A percentile compares a stretch with the other conserved stretches of the same genome.
Conservation (phyloP, 2,329 filamentous ascomycete genomes). For the Shiraia sp. region DNA sequence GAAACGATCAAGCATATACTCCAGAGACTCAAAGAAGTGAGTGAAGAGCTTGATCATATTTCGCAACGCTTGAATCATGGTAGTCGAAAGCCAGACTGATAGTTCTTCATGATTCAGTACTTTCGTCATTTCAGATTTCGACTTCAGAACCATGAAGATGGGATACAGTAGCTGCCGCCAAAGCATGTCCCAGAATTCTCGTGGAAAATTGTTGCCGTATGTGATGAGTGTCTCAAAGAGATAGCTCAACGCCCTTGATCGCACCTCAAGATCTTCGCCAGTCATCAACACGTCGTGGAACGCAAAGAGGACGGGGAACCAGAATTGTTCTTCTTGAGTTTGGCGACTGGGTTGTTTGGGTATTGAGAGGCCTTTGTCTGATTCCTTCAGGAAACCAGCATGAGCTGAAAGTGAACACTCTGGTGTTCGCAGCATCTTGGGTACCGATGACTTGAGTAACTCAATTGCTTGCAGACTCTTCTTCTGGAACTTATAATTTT, state of each 20-base stretch:
- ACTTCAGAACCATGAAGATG: slow-evolving; percentile 97
- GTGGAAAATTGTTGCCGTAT: slow-evolving; percentile 88
- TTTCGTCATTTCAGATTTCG: slow-evolving; percentile 94
- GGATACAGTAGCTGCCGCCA: slow-evolving; percentile 97
- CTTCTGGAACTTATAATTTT: slow-evolving; percentile 98
- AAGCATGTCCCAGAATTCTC: slow-evolving; percentile 97
- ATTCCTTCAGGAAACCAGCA: slow-evolving; percentile 55
- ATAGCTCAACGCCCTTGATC: slow-evolving; percentile 86
- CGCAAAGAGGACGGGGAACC: slow-evolving; percentile 97
- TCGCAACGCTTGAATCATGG: slow-evolving; percentile 96
- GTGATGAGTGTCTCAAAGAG: slow-evolving; percentile 92
- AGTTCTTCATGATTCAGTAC: slow-evolving; percentile 94
- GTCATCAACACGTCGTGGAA: slow-evolving; percentile 99
- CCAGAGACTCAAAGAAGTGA: slow-evolving; percentile 93
- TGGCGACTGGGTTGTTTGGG: slow-evolving; percentile 73
- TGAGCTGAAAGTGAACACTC: slow-evolving; percentile 87
- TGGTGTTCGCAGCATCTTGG: slow-evolving; percentile 91
- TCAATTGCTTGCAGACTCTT: slow-evolving; percentile 97
- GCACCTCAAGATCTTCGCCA: slow-evolving; percentile 94
- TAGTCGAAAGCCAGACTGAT: slow-evolving; percentile 97
- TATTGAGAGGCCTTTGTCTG: slow-evolving; percentile 54
- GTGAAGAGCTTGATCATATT: slow-evolving; percentile 99
- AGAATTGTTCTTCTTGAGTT: slow-evolving; percentile 94
- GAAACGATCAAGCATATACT: slow-evolving; percentile 99
- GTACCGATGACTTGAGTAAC: slow-evolving; percentile 88